Percentiles rank a stretch among this genome's conserved stretches.
phyloP scores from a whole-genome alignment of 176 grass and related monocot species.

The Pontederia crassipes region DNA sequence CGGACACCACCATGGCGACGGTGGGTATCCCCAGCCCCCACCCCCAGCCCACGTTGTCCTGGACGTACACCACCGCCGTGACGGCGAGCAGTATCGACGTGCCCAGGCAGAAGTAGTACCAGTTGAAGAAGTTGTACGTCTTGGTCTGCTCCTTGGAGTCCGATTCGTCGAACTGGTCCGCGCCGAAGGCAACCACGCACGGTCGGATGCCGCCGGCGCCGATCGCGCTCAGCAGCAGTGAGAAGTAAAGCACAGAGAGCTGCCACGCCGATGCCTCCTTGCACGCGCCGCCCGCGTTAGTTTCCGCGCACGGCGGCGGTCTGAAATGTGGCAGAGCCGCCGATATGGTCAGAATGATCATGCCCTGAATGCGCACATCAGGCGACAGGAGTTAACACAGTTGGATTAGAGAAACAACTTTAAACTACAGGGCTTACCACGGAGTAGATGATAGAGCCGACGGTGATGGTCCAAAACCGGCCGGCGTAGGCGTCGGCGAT shows the following conservation, averaged over 20 bases:
- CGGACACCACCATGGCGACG: constrained; percentile 47
- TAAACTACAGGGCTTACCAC: constrained; percentile 13
- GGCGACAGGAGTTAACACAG: neutral
- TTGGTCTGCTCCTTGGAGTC: constrained; percentile 48
- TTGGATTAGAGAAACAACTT: neutral
- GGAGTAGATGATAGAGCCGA: constrained; percentile 54
- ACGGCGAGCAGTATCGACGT: constrained; percentile 60
- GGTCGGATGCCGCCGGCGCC: constrained; percentile 71
- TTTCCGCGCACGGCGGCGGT: constrained; percentile 30
- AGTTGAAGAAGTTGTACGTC: constrained; percentile 82
- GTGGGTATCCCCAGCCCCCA: constrained; percentile 77
- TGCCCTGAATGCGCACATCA: constrained; percentile 31
- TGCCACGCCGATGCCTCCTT: constrained; percentile 54
- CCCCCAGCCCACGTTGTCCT: constrained; percentile 84
- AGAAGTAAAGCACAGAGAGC: constrained; percentile 44
- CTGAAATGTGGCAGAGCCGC: constrained; percentile 51
- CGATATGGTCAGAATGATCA: constrained; percentile 61
- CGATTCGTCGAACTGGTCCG: constrained; percentile 77
- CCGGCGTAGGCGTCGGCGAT: constrained; percentile 65
- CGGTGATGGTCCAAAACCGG: constrained; percentile 72
- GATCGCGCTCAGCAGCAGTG: constrained; percentile 50
- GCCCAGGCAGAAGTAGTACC: constrained; percentile 90
- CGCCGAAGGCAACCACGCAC: constrained; percentile 75
- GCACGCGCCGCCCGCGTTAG: constrained; percentile 23
- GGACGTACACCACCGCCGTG: constrained; percentile 70